Percentiles rank a stretch among this genome's conserved stretches.
Conservation (phyloP, 306 rosid species). For the Rosa persica region DNA sequence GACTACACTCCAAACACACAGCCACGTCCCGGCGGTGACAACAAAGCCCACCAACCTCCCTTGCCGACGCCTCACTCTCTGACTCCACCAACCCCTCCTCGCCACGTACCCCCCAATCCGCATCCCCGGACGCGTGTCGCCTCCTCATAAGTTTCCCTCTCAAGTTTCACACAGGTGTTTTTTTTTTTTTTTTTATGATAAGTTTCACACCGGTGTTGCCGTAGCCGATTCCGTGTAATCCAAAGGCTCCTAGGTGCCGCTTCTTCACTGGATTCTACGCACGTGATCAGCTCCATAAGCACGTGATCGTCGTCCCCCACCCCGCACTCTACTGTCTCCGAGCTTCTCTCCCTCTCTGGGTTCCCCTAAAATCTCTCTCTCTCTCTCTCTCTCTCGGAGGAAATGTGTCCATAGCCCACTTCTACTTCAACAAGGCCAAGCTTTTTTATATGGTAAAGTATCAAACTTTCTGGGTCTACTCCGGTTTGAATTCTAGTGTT, state of each 20-base stretch:
- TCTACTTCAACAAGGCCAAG: background rate
- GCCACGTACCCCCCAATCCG: background rate
- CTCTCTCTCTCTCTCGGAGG: slow-evolving; percentile 20
- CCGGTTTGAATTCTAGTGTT: background rate
- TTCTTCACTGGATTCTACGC: background rate
- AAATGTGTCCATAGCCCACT: slow-evolving; percentile 10
- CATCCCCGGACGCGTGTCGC: background rate
- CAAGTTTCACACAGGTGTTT: no score
- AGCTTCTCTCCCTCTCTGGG: background rate
- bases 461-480: no score
- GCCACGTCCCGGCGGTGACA: background rate
- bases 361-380: background rate
- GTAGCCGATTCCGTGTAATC: background rate
- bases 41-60: background rate
- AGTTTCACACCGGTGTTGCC: no score
- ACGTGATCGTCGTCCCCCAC: background rate
- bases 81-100: background rate
- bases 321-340: background rate
- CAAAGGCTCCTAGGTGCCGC: background rate
- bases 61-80: background rate
- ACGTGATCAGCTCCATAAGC: background rate
- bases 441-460: no score
- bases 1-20: background rate
- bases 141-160: no score
- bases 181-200: no score